A percentile compares a stretch with the other conserved stretches of the same genome.
phyloP scores from a whole-genome alignment of 2,329 filamentous ascomycete genomes.

The Ascomycota sp. region DNA sequence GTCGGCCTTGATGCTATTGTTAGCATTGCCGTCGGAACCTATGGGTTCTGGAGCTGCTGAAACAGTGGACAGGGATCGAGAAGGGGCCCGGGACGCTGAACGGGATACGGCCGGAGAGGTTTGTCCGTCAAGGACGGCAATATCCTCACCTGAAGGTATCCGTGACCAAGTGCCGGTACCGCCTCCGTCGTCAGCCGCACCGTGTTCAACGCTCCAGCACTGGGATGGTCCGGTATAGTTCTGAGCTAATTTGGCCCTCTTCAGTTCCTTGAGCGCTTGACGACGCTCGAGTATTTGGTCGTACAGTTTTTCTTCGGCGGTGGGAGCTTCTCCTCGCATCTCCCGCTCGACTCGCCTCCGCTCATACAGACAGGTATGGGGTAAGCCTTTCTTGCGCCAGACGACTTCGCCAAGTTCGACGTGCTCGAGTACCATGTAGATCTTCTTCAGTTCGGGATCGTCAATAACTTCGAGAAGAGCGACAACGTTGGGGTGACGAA shows the following conservation, averaged over 20 bases:
- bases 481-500: constrained; percentile 89
- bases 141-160: constrained; percentile 18
- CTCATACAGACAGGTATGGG: constrained; percentile 65
- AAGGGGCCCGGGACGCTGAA: constrained; percentile 23
- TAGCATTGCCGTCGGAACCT: constrained; percentile 14
- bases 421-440: constrained; percentile 92
- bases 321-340: constrained; percentile 34
- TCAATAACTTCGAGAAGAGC: constrained; percentile 92
- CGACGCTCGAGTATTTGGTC: constrained; percentile 35
- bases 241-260: constrained; percentile 30
- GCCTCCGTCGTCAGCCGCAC: constrained; percentile 31
- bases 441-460: constrained; percentile 86
- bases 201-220: constrained; percentile 71
- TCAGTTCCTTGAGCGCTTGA: constrained; percentile 31
- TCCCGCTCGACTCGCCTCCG: constrained; percentile 58
- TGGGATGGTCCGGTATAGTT: constrained; percentile 32
- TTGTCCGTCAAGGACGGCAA: constrained; percentile 14
- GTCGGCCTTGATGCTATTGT: constrained; percentile 1
- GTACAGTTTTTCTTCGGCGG: constrained; percentile 37
- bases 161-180: constrained; percentile 18
- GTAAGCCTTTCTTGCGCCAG: constrained; percentile 75
- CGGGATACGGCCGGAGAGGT: constrained; percentile 17
- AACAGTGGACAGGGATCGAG: constrained; percentile 22
- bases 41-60: constrained; percentile 12
- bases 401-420: constrained; percentile 84